phyloP scores from a whole-genome alignment of 2,329 filamentous ascomycete genomes.

The Claviceps lovelessii region DNA sequence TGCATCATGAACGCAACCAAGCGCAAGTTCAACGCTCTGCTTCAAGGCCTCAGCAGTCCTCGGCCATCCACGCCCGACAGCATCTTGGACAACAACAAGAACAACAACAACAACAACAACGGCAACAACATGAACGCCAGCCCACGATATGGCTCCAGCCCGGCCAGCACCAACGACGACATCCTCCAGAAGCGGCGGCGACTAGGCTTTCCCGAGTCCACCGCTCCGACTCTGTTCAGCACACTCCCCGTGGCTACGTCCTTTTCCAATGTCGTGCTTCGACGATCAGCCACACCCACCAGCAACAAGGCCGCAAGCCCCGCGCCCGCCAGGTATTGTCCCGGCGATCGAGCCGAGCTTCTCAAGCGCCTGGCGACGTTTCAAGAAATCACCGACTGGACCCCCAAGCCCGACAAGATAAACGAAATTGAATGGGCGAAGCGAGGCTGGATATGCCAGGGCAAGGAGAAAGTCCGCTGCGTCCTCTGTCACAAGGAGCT shows the following conservation, averaged over 20 bases:
- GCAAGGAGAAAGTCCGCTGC: conserved; percentile 72
- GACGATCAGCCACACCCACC: conserved; percentile 2
- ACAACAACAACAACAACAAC: not conserved
- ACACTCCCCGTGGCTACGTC: conserved; percentile 10
- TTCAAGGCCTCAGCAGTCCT: conserved; percentile 48
- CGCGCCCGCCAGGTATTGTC: conserved; percentile 57
- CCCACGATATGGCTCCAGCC: conserved; percentile 6
- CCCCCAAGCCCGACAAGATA: conserved; percentile 74
- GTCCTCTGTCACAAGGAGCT: conserved; percentile 73
- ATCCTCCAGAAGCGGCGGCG: conserved; percentile 40
- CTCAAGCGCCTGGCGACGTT: conserved; percentile 73
- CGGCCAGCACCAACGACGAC: conserved; percentile 19
- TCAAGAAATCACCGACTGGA: conserved; percentile 82
- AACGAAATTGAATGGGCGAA: conserved; percentile 93
- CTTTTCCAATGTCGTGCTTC: conserved; percentile 6
- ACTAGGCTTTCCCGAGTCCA: conserved; percentile 28
- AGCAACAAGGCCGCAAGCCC: conserved; percentile 10
- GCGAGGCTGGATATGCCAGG: conserved; percentile 76
- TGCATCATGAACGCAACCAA: conserved; percentile 59
- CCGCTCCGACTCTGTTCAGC: conserved; percentile 16
- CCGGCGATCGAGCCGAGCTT: conserved; percentile 72
- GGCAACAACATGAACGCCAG: conserved; percentile 11
- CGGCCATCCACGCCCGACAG: conserved; percentile 7
- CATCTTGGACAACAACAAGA: not conserved
- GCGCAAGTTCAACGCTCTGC: conserved; percentile 64